Conservation (phyloP, 108 stramenopile species). For the Conticribra weissflogii region DNA sequence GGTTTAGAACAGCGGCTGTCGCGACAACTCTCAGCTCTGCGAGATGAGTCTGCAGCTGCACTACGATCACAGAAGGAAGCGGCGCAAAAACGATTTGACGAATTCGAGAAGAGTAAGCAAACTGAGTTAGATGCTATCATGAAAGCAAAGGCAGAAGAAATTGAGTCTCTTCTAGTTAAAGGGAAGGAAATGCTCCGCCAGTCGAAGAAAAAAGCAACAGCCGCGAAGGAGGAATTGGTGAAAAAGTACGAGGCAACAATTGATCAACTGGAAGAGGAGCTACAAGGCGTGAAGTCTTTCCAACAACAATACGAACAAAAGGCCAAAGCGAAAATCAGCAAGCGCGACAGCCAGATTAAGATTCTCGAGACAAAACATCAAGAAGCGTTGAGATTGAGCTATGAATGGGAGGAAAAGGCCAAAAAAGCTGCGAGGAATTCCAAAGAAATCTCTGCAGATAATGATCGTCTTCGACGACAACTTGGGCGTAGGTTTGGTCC, state of each 20-base stretch:
- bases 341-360: conserved; percentile 68
- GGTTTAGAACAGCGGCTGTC: conserved; percentile 36
- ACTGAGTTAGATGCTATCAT: conserved; percentile 43
- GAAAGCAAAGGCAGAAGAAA: conserved; percentile 48
- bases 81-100: conserved; percentile 39
- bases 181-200: conserved; percentile 72
- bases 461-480: conserved; percentile 86
- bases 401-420: conserved; percentile 59
- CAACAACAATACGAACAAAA: conserved; percentile 54
- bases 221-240: conserved; percentile 36
- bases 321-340: conserved; percentile 57
- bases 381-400: conserved; percentile 49
- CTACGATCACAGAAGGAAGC: conserved; percentile 43
- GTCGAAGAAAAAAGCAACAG: conserved; percentile 47
- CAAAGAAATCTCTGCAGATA: conserved; percentile 65
- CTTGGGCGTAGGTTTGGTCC: conserved; percentile 73
- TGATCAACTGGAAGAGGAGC: conserved; percentile 42
- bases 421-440: conserved; percentile 64
- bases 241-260: conserved; percentile 50
- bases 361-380: conserved; percentile 48
- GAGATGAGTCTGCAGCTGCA: conserved; percentile 28
- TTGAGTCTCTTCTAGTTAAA: conserved; percentile 48
- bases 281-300: conserved; percentile 37
- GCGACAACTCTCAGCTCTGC: conserved; percentile 28
- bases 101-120: conserved; percentile 47